These are phyloP conservation scores for Spinellus fusiger DNA, from an alignment of 192 early-diverging fungal genomes.

Conservation along the genomic window DNA sequence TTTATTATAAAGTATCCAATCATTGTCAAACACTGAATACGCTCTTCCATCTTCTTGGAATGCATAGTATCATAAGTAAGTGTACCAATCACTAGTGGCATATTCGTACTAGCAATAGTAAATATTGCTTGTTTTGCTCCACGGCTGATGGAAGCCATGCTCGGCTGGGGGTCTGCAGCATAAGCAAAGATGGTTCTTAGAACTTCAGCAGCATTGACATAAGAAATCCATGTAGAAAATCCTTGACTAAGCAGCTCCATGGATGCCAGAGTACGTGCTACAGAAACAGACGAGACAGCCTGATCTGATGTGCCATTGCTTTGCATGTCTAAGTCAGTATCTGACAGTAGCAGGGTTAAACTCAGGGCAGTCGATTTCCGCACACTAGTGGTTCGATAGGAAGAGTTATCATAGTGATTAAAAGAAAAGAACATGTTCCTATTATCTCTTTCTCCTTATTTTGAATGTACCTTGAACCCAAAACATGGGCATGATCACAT, in stretches of 20 bases:
- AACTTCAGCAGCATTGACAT: slow-evolving; percentile 60
- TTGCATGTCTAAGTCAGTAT: slow-evolving; percentile 44
- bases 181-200: slow-evolving; percentile 55
- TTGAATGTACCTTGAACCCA: slow-evolving; percentile 37
- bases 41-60: slow-evolving; percentile 52
- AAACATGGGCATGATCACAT: slow-evolving; percentile 44
- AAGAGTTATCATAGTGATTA: neutral
- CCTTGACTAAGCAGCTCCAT: slow-evolving; percentile 71
- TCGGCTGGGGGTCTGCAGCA: slow-evolving; percentile 36
- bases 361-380: slow-evolving; percentile 62
- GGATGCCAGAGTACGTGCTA: slow-evolving; percentile 15
- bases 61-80: slow-evolving; percentile 70
- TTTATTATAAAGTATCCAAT: slow-evolving; percentile 71
- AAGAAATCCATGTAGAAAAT: slow-evolving; percentile 70
- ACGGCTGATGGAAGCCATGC: slow-evolving; percentile 36
- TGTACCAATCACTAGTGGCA: slow-evolving; percentile 65
- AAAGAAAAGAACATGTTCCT: neutral
- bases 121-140: slow-evolving; percentile 67
- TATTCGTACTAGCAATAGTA: slow-evolving; percentile 59
- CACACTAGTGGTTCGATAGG: slow-evolving; percentile 13
- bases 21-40: slow-evolving; percentile 54
- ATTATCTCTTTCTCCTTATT: neutral
- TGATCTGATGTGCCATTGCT: neutral
- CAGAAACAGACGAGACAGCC: neutral
- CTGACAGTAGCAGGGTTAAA: slow-evolving; percentile 56